Evolutionary conservation across 768 basidiomycete species (phyloP), one percentile per base, ranked within the genome.

Genomic region (Hericium erinaceus): DNA sequence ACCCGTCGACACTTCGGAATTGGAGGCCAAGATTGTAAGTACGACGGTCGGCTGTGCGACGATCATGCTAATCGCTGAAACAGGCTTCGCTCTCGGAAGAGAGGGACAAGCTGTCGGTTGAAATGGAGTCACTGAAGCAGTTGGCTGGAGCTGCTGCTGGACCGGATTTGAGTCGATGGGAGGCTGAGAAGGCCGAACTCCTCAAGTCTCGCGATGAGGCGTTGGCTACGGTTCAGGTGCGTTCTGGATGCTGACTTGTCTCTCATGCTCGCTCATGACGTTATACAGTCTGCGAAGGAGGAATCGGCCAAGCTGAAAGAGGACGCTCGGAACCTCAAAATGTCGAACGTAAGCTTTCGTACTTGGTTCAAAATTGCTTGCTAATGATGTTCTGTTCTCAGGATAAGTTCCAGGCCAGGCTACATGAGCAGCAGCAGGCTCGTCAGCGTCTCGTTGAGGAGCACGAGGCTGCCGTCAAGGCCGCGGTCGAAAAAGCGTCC

Each of bases 121-220:
- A 87, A 65, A 87, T 83, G 65, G 77, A 77, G 57, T 69, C 70
- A 20, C 77, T 67, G 77, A 63, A 65, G 54, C 56, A 66, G 58
- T 39, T 70, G n/a, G 33, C 71, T 1, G 59, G 61, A 4, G 50
- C 20, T n/a, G 39, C 57, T 6, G 57, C 65, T 18, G 62, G 61
- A 1, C 64, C 66, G 4, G 64, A 62, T 2, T 58, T 73, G 3
- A 59, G 63, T 13, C 68, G 69, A 16, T 81, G 81, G 79, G 84
- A 87, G 57, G 64, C 73, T 1, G 85, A 89, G 65, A 88, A 83
- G 62, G 74, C 70, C 0, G 77, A 80, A 55, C 72, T 91, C 0
- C 56, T 75, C 39, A 80, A 81, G 61, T 74, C 76, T 26, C 81
- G 82, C 7, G 84, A 79, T 57, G 81, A 84, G n/a, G 83, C 83